phyloP scores from a whole-genome alignment of 78 protist species.

The Dictyostelium brefeldianum region DNA sequence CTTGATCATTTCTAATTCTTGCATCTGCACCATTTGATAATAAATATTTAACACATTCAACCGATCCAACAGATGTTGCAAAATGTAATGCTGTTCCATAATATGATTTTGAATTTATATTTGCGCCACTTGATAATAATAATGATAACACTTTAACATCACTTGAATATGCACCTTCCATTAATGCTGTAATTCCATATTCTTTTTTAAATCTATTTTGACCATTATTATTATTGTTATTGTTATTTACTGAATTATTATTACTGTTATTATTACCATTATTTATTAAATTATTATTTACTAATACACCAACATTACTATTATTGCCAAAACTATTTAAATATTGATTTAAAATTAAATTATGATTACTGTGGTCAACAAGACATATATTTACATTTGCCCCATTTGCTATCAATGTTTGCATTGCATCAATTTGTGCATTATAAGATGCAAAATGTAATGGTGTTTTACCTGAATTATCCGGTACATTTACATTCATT shows the following conservation, averaged over 20 bases:
- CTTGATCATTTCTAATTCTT: conserved; percentile 52
- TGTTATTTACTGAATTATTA: too few relatives aligned
- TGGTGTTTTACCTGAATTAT: conserved; percentile 63
- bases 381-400: conserved; percentile 52
- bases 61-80: conserved; percentile 41
- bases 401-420: conserved; percentile 22
- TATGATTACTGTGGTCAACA: background rate
- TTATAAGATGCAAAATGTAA: conserved; percentile 59
- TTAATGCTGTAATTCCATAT: conserved; percentile 52
- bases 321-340: background rate
- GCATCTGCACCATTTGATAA: conserved; percentile 43
- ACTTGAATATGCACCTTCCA: conserved; percentile 58
- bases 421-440: conserved; percentile 31
- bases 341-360: background rate
- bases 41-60: conserved; percentile 16
- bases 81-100: conserved; percentile 62
- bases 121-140: conserved; percentile 2
- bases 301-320: conserved; percentile 6
- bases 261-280: background rate
- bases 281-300: background rate
- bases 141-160: background rate
- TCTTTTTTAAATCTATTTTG: conserved; percentile 43
- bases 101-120: conserved; percentile 57
- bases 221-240: background rate
- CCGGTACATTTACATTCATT: conserved; percentile 69